Evolutionary conservation across 106 monocot species (phyloP).

Genomic region (Apostasia ramifera): DNA sequence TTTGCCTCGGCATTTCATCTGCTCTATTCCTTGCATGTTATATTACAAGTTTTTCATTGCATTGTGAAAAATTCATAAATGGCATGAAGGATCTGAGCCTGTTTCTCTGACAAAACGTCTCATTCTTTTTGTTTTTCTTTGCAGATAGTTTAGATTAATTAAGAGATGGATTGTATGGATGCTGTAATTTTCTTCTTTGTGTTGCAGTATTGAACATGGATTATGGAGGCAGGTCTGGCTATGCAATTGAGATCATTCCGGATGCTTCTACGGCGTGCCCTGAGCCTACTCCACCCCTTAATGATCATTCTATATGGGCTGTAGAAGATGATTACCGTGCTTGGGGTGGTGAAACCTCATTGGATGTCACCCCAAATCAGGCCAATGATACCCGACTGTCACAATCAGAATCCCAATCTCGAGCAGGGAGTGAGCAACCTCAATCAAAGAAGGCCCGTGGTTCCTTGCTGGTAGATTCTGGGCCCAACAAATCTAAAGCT

Average conservation of each 20-base stretch:
- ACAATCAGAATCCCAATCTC: conserved; percentile 17
- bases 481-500: conserved; percentile 48
- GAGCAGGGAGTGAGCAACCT: conserved; percentile 63
- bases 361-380: conserved; percentile 33
- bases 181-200: background rate
- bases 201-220: conserved; percentile 12
- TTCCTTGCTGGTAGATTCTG: conserved; percentile 17
- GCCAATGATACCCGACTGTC: conserved; percentile 16
- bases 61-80: too few species aligned
- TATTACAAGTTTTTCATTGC: too few species aligned
- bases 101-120: too few species aligned
- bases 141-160: too few species aligned
- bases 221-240: conserved; percentile 26
- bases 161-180: too few species aligned
- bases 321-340: conserved; percentile 66
- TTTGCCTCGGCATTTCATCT: too few species aligned
- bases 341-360: conserved; percentile 31
- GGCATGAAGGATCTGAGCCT: too few species aligned
- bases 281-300: conserved; percentile 20
- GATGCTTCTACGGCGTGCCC: conserved; percentile 26
- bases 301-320: conserved; percentile 56
- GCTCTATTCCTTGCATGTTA: too few species aligned
- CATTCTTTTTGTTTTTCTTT: too few species aligned
- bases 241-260: conserved; percentile 70
- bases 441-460: conserved; percentile 53